phyloP scores from a whole-genome alignment of 495 filamentous ascomycete genomes.

The Entonaema liquescens region DNA sequence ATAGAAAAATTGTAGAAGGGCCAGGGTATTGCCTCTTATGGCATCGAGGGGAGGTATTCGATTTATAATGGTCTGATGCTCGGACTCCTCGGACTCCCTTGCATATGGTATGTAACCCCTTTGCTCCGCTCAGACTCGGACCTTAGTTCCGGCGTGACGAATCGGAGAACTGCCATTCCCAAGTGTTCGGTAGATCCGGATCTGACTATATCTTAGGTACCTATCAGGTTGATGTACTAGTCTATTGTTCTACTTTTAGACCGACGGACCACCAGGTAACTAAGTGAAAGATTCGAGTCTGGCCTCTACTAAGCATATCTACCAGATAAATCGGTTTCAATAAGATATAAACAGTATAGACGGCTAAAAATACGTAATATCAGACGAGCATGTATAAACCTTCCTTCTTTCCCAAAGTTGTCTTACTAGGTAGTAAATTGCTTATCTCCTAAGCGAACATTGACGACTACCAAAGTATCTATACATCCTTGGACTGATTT shows the following conservation, averaged over 20 bases:
- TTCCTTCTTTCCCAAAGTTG: neutral
- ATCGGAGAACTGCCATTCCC: neutral
- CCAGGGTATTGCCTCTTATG: neutral
- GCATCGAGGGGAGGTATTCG: neutral
- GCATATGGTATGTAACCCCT: neutral
- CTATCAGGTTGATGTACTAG: too few species aligned
- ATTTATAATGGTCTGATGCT: neutral
- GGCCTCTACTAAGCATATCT: too few species aligned
- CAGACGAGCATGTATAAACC: neutral
- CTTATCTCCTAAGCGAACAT: too few species aligned
- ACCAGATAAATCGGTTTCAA: neutral
- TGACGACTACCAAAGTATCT: neutral
- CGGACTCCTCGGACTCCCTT: neutral
- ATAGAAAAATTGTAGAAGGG: neutral
- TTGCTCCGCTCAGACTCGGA: neutral
- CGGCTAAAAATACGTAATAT: too few species aligned
- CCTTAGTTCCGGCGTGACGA: neutral
- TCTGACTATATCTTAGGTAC: neutral
- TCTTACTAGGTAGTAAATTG: neutral
- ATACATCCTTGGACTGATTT: too few species aligned
- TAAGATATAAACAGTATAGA: neutral
- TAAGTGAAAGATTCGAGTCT: neutral
- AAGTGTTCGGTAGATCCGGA: neutral
- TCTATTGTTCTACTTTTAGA: too few species aligned
- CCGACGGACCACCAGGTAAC: neutral